Percentiles rank a stretch among this genome's conserved stretches.
These are phyloP conservation scores for Ceratobasidium theobromae DNA, from an alignment of 1,284 basidiomycete genomes.

Conservation along the genomic window DNA sequence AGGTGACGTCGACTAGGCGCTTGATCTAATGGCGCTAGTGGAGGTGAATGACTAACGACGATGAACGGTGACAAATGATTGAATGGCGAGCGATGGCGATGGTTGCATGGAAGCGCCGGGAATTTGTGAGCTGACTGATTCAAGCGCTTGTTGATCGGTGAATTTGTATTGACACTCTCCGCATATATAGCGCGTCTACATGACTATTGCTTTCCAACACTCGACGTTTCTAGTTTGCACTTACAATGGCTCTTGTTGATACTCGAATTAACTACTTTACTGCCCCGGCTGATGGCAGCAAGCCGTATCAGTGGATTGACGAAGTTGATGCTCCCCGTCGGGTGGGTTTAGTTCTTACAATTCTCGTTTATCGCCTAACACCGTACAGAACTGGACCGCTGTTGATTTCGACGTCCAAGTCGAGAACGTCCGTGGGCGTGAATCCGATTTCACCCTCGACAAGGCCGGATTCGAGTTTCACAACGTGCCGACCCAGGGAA, in stretches of 20 bases:
- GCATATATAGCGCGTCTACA: too few relatives aligned
- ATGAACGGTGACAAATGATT: too few relatives aligned
- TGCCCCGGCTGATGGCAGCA: constrained; percentile 37
- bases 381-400: constrained; percentile 31
- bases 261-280: constrained; percentile 36
- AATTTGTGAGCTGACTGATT: background rate
- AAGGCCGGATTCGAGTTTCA: constrained; percentile 58
- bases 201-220: too few relatives aligned
- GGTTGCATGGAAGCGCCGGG: background rate
- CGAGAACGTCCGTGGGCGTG: constrained; percentile 59
- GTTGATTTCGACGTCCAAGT: constrained; percentile 46
- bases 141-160: background rate
- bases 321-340: constrained; percentile 3
- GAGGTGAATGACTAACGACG: too few relatives aligned
- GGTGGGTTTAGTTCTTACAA: background rate
- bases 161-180: too few relatives aligned
- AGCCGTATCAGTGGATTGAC: constrained; percentile 32
- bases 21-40: too few relatives aligned
- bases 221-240: background rate
- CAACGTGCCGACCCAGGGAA: constrained; percentile 45
- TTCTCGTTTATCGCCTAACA: background rate
- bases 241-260: constrained; percentile 29
- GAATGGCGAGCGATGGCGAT: too few relatives aligned
- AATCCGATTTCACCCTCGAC: constrained; percentile 53
- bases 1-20: too few relatives aligned